A percentile compares a stretch with the other conserved stretches of the same genome.
These are phyloP conservation scores for Batkoa obscura DNA, from an alignment of 371 early-diverging fungal genomes.

Conservation along the genomic window DNA sequence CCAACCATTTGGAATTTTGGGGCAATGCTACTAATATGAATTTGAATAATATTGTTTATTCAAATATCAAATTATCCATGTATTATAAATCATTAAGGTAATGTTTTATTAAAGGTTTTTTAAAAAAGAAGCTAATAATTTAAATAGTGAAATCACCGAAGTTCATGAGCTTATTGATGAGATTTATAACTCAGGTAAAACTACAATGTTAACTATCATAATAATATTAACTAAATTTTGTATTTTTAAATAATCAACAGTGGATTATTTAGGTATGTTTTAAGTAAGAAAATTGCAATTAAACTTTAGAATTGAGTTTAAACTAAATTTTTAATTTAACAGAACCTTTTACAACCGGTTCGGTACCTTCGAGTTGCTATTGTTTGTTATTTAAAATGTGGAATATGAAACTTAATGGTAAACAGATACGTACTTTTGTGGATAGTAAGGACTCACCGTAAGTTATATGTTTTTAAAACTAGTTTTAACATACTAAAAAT, in stretches of 20 bases:
- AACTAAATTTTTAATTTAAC: conserved; percentile 5
- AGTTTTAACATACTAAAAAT: not conserved
- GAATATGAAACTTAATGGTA: conserved; percentile 54
- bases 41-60: conserved; percentile 50
- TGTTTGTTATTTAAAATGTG: conserved; percentile 73
- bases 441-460: conserved; percentile 64
- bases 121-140: conserved; percentile 6
- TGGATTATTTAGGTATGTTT: no score
- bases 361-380: conserved; percentile 63
- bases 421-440: conserved; percentile 56
- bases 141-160: conserved; percentile 41
- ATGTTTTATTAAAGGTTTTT: no score
- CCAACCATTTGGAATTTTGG: conserved; percentile 42
- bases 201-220: no score
- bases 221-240: no score
- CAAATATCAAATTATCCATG: conserved; percentile 45
- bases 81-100: conserved; percentile 51
- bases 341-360: conserved; percentile 73
- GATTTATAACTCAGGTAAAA: conserved; percentile 38
- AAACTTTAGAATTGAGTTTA: no score
- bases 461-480: conserved; percentile 10
- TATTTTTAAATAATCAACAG: no score
- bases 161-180: conserved; percentile 73
- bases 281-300: no score
- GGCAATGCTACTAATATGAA: conserved; percentile 73